These are phyloP conservation scores for Pulveroboletus frians DNA, from an alignment of 768 basidiomycete genomes.

Conservation along the genomic window DNA sequence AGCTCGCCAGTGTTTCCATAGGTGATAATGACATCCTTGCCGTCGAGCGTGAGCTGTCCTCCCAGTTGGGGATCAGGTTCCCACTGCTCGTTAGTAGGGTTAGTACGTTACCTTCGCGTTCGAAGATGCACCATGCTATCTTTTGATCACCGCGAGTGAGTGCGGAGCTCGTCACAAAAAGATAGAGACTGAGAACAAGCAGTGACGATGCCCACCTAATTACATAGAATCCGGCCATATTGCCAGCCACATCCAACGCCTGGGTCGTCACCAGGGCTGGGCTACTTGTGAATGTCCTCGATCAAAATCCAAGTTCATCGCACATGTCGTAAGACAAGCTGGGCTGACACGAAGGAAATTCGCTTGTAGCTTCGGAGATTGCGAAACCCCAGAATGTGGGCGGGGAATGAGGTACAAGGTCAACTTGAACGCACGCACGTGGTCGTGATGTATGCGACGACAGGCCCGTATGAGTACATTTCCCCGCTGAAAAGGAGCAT, in stretches of 20 bases:
- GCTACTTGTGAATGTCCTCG: slow-evolving; percentile 45
- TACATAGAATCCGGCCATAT: slow-evolving; percentile 44
- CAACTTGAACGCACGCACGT: slow-evolving; percentile 27
- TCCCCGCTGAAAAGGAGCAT: slow-evolving; percentile 58
- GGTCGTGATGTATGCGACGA: slow-evolving; percentile 53
- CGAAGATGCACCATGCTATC: slow-evolving; percentile 13
- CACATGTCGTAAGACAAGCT: slow-evolving; percentile 44
- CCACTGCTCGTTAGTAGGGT: slow-evolving; percentile 44
- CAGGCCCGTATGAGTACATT: slow-evolving; percentile 52
- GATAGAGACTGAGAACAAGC: not conserved
- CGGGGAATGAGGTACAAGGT: not conserved
- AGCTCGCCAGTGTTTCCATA: slow-evolving; percentile 45
- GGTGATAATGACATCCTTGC: slow-evolving; percentile 45
- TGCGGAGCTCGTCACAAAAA: not conserved
- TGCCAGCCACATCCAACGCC: slow-evolving; percentile 43
- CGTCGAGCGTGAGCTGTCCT: slow-evolving; percentile 39
- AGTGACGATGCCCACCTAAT: slow-evolving; percentile 14
- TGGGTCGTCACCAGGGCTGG: slow-evolving; percentile 46
- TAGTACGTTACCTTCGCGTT: slow-evolving; percentile 28
- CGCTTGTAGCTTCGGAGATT: slow-evolving; percentile 46
- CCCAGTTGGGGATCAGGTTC: slow-evolving; percentile 38
- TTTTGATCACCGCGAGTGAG: slow-evolving; percentile 9
- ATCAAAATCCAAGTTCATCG: slow-evolving; percentile 37
- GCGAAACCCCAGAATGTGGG: slow-evolving; percentile 36
- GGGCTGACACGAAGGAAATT: slow-evolving; percentile 48